Percentiles rank a stretch among this genome's conserved stretches.
phyloP scores from a whole-genome alignment of 2,329 filamentous ascomycete genomes.

The Colletotrichum sp. region DNA sequence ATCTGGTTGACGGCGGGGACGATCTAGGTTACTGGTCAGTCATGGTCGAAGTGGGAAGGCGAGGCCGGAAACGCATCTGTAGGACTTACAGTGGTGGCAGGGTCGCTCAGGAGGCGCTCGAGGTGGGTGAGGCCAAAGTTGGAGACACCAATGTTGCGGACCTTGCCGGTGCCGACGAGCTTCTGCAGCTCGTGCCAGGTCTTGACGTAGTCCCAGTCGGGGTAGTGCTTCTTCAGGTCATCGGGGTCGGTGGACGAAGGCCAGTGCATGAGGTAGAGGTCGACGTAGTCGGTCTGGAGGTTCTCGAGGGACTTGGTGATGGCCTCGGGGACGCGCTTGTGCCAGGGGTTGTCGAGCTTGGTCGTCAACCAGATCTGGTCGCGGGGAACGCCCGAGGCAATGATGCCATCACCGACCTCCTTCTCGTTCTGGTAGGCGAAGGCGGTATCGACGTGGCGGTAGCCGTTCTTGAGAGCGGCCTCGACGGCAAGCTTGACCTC shows the following conservation, averaged over 20 bases:
- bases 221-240: constrained; percentile 69
- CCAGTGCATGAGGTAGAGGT: constrained; percentile 78
- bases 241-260: constrained; percentile 67
- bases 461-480: constrained; percentile 69
- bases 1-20: constrained; percentile 79
- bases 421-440: constrained; percentile 79
- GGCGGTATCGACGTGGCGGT: constrained; percentile 79
- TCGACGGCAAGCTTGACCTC: constrained; percentile 76
- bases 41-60: not conserved
- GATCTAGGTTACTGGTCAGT: constrained; percentile 39
- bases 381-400: constrained; percentile 67
- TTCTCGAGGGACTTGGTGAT: constrained; percentile 64
- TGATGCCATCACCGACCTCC: constrained; percentile 71
- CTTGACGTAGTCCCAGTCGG: constrained; percentile 83
- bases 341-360: constrained; percentile 83
- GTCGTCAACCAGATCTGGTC: constrained; percentile 76
- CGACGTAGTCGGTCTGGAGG: constrained; percentile 69
- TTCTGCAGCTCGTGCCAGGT: constrained; percentile 79
- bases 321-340: constrained; percentile 70
- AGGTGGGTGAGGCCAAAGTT: constrained; percentile 86
- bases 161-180: constrained; percentile 71
- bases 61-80: not conserved
- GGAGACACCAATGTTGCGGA: constrained; percentile 82
- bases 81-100: constrained; percentile 60
- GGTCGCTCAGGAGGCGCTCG: constrained; percentile 75